phyloP scores from a whole-genome alignment of 169 alveolate species.

The Fabrea salina region DNA sequence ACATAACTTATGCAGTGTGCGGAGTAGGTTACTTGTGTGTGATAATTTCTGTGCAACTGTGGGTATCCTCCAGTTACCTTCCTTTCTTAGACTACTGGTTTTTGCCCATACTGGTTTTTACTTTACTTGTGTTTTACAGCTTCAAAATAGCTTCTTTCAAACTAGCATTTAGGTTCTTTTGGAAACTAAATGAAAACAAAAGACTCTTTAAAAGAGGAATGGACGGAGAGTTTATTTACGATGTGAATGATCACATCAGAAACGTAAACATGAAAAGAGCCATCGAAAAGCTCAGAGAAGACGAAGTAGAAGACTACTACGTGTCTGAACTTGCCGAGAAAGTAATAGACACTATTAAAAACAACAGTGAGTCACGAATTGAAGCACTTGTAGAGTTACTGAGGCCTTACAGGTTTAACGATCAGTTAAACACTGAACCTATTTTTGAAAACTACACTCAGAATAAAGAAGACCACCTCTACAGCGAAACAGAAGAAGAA shows the following conservation, averaged over 20 bases:
- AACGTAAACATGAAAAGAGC: background rate
- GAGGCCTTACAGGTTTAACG: too few relatives aligned
- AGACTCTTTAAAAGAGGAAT: background rate
- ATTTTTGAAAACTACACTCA: too few relatives aligned
- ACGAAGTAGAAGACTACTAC: background rate
- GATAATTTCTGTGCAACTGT: background rate
- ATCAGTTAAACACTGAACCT: too few relatives aligned
- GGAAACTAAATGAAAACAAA: background rate
- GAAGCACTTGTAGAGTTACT: too few relatives aligned
- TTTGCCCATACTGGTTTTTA: background rate
- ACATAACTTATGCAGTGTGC: background rate
- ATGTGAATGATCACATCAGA: background rate
- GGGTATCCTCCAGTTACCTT: background rate
- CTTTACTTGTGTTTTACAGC: background rate
- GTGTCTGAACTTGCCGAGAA: too few relatives aligned
- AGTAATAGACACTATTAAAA: too few relatives aligned
- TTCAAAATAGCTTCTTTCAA: background rate
- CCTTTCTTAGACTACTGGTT: conserved; percentile 1
- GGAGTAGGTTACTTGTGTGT: background rate
- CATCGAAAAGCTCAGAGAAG: background rate
- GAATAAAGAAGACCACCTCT: too few relatives aligned
- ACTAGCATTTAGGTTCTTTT: background rate
- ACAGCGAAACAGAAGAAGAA: too few relatives aligned
- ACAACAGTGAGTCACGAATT: too few relatives aligned
- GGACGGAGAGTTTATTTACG: background rate